These are phyloP conservation scores for Porcisia hertigi DNA, from an alignment of 208 protist genomes.

Conservation along the genomic window DNA sequence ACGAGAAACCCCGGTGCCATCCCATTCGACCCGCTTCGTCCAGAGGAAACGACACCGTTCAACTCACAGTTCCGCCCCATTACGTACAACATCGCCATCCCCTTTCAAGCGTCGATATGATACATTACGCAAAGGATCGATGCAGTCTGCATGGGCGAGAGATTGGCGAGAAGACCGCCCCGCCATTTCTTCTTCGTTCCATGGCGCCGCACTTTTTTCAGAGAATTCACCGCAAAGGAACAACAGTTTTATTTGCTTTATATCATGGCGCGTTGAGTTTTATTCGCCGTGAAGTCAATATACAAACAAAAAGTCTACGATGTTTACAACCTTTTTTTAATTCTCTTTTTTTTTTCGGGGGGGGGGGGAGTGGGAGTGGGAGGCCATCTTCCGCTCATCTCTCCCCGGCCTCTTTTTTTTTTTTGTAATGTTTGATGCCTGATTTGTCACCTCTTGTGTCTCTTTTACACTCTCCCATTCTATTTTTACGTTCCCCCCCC, in stretches of 20 bases:
- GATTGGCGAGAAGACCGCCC: not conserved
- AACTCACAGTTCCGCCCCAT: constrained; percentile 22
- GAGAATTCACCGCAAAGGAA: too few species aligned
- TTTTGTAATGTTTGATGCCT: too few species aligned
- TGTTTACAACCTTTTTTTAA: not conserved
- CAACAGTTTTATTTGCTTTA: too few species aligned
- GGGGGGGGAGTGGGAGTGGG: too few species aligned
- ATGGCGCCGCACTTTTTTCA: not conserved
- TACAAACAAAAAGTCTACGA: not conserved
- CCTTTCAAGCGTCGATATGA: not conserved
- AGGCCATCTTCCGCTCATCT: too few species aligned
- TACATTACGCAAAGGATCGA: not conserved
- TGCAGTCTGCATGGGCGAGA: not conserved
- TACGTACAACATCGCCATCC: constrained; percentile 29
- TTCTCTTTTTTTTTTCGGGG: not conserved
- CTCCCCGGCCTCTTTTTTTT: too few species aligned
- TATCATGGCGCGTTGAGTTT: too few species aligned
- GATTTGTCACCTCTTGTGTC: too few species aligned
- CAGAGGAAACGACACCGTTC: constrained; percentile 31
- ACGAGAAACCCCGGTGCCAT: not conserved
- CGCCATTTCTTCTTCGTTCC: not conserved
- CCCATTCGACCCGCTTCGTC: constrained; percentile 21
- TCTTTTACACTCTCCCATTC: too few species aligned
- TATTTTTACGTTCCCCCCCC: too few species aligned
- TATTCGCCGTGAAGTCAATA: too few species aligned